These are phyloP conservation scores for Lachnellula hyalina DNA, from an alignment of 2,329 filamentous ascomycete genomes.

Conservation along the genomic window DNA sequence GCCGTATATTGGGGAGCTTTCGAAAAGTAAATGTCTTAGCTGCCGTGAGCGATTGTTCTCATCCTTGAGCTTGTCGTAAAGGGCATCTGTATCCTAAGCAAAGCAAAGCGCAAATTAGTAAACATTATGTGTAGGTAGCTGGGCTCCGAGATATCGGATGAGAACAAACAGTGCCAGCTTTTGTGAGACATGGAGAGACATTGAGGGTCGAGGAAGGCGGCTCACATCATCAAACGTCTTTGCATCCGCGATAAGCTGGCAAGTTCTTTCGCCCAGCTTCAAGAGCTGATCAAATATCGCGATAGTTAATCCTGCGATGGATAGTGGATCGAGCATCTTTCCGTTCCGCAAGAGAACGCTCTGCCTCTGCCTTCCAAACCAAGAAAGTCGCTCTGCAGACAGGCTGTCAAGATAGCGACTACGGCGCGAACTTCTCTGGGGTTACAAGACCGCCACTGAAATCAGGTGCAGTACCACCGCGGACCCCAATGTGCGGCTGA, in stretches of 20 bases:
- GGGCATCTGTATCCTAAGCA: not conserved
- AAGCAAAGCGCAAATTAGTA: not conserved
- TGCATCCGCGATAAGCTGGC: not conserved
- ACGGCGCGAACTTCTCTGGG: not conserved
- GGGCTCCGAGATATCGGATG: not conserved
- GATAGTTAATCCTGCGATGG: not conserved
- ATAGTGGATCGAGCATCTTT: not conserved
- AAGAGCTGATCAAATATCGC: slow-evolving; percentile 1
- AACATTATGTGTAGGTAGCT: not conserved
- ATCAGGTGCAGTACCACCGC: not conserved
- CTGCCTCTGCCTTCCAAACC: not conserved
- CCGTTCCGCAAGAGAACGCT: not conserved
- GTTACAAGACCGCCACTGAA: not conserved
- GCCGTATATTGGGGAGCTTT: not conserved
- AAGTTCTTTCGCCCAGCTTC: slow-evolving; percentile 1
- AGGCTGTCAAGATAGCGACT: not conserved
- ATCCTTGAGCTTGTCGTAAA: not conserved
- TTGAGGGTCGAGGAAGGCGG: not conserved
- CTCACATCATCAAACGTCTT: slow-evolving; percentile 3
- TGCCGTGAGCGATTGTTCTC: not conserved
- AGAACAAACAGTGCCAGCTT: not conserved
- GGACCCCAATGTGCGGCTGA: not conserved
- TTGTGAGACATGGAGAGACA: not conserved
- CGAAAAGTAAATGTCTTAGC: not conserved
- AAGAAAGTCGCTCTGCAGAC: not conserved